phyloP scores from a whole-genome alignment of 2,329 filamentous ascomycete genomes.

The Ustilaginoidea virens region DNA sequence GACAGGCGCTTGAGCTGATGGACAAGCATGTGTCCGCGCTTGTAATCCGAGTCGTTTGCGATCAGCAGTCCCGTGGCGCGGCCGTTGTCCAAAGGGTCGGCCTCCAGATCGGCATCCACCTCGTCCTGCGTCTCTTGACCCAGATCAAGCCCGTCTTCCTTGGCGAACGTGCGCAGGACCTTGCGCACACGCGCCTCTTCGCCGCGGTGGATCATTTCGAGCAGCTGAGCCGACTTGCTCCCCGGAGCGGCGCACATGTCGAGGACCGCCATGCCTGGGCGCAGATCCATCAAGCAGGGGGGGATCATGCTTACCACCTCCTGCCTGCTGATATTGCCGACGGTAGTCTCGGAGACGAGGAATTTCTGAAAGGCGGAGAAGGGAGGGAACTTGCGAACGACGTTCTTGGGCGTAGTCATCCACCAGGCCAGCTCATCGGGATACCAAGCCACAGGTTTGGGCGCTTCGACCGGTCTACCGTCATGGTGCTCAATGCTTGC shows the following conservation, averaged over 20 bases:
- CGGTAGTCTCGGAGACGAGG: constrained; percentile 88
- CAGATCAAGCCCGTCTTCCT: constrained; percentile 41
- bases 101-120: constrained; percentile 34
- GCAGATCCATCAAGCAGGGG: constrained; percentile 79
- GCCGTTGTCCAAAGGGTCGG: constrained; percentile 58
- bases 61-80: constrained; percentile 82
- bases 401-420: constrained; percentile 96
- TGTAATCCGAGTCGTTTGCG: constrained; percentile 94
- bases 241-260: constrained; percentile 95
- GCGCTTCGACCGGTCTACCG: constrained; percentile 67
- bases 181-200: constrained; percentile 76
- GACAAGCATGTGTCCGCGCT: constrained; percentile 89
- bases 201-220: constrained; percentile 85
- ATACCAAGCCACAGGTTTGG: constrained; percentile 76
- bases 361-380: constrained; percentile 97
- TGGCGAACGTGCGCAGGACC: constrained; percentile 47
- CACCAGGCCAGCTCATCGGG: constrained; percentile 90
- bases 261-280: constrained; percentile 80
- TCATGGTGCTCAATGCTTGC: constrained; percentile 70
- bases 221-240: constrained; percentile 88
- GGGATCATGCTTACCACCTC: constrained; percentile 99
- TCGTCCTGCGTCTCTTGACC: constrained; percentile 31
- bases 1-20: constrained; percentile 96
- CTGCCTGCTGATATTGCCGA: constrained; percentile 94
- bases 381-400: constrained; percentile 82